Percentiles rank a stretch among this genome's conserved stretches.
Conservation (phyloP, 164 flowering plant species). For the Buxus sempervirens region DNA sequence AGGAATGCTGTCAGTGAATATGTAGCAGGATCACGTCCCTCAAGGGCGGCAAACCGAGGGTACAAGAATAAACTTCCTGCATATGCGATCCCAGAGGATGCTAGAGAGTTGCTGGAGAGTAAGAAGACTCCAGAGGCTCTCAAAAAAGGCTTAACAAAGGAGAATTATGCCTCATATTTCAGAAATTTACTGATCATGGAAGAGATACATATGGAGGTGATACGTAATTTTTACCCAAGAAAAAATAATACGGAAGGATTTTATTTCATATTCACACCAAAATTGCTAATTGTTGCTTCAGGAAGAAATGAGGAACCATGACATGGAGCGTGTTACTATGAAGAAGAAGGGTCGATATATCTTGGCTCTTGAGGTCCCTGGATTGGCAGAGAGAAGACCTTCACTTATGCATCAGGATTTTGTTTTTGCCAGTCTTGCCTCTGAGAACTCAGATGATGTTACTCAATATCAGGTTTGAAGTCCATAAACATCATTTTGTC, state of each 20-base stretch:
- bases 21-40: conserved; percentile 57
- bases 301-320: conserved; percentile 77
- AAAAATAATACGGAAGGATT: not conserved
- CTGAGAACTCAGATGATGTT: conserved; percentile 20
- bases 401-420: conserved; percentile 79
- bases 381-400: conserved; percentile 93
- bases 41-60: conserved; percentile 12
- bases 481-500: not conserved
- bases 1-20: conserved; percentile 25
- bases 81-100: conserved; percentile 50
- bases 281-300: conserved; percentile 26
- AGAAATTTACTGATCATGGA: conserved; percentile 63
- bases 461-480: conserved; percentile 50
- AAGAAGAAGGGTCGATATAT: conserved; percentile 37
- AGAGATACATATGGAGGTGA: conserved; percentile 86
- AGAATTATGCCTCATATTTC: conserved; percentile 60
- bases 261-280: not conserved
- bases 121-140: conserved; percentile 60
- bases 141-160: conserved; percentile 37
- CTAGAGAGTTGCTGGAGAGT: conserved; percentile 46
- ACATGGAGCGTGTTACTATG: conserved; percentile 72
- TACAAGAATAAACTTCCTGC: conserved; percentile 40
- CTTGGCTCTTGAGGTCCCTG: conserved; percentile 80
- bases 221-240: not conserved
- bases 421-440: conserved; percentile 50